These are phyloP conservation scores for Spathaspora sp. DNA, from an alignment of 1,139 yeast species.

Conservation along the genomic window DNA sequence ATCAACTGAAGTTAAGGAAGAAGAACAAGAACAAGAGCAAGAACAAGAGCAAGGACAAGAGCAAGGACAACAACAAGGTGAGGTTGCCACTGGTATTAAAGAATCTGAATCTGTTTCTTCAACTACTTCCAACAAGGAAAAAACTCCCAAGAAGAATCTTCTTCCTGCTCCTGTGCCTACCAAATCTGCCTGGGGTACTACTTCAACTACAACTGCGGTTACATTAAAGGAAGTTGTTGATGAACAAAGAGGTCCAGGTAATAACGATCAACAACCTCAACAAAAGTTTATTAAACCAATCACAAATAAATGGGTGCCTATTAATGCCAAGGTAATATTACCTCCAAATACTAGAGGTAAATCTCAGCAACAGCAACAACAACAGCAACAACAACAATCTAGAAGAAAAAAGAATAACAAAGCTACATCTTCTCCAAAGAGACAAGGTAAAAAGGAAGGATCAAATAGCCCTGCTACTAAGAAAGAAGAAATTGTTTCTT, in stretches of 20 bases:
- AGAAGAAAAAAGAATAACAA: conserved; percentile 34
- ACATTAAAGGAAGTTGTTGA: conserved; percentile 31
- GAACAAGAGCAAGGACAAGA: too few species aligned
- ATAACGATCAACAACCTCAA: conserved; percentile 28
- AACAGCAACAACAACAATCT: conserved; percentile 15
- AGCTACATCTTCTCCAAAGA: conserved; percentile 8
- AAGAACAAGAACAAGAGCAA: neutral
- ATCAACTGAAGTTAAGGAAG: conserved; percentile 4
- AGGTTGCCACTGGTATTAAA: conserved; percentile 8
- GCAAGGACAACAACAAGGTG: too few species aligned
- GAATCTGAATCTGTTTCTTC: conserved; percentile 6
- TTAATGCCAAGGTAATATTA: conserved; percentile 67
- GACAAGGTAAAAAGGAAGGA: conserved; percentile 6
- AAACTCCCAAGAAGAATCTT: conserved; percentile 41
- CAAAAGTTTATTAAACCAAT: conserved; percentile 57
- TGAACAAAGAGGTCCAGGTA: conserved; percentile 61
- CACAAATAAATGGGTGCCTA: conserved; percentile 89
- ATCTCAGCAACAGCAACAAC: conserved; percentile 23
- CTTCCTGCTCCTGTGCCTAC: conserved; percentile 81
- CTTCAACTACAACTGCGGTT: conserved; percentile 27
- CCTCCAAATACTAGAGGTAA: conserved; percentile 33
- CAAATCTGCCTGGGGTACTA: conserved; percentile 67
- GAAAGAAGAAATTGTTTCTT: conserved; percentile 4
- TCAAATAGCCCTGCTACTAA: conserved; percentile 4
- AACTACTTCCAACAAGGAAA: conserved; percentile 9